Evolutionary conservation across 140 eudicot genomes (phyloP), one percentile per base, ranked within the genome.

Genomic region (Erigeron philadelphicus): DNA sequence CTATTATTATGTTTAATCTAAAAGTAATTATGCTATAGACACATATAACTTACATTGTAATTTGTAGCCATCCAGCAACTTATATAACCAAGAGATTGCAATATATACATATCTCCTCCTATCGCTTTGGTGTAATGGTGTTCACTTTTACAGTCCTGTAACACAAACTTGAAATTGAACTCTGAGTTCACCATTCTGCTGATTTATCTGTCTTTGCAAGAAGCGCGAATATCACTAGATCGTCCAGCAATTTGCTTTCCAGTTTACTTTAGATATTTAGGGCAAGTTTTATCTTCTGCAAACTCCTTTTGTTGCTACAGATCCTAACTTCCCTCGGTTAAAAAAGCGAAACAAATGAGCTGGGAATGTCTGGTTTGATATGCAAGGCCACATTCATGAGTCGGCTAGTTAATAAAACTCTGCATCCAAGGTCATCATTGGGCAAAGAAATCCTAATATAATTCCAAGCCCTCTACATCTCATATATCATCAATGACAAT

Each of bases 401-500:
- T 7, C 81, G 75, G 47, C 76, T 80, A 3, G 85, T 76, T 46
- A 83, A 40, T 23, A 83, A 59, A 61, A 83, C 61, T 50, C 77
- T 65, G 64, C 88, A 80, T 21, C 88, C 85, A 31, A 43, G 45
- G 19, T 57, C 61, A 21, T 61, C 66, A 19, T 35, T 7, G 1
- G 78, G 78, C 19, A 83, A 75, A 13, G 55, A 81, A 10, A 60
- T 64, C 70, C 50, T 40, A 21, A 83, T 23, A 8, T 69, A 81
- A 23, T 76, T 72, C 80, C 81, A 73, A 4, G 70, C 82, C 82
- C 49, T 61, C 58, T 8, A 42, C 61, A 38, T 50, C 35, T 84
- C 85, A 80, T 60, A 83, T 72, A 61, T 83, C 87, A 76, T 83
- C 87, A 8, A 83, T 11, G 16, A 80, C 77, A 59, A 83, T 73